Evolutionary conservation across 148 eudicot genomes (phyloP), one percentile per base, ranked within the genome.

Genomic region (Spergularia marina): DNA sequence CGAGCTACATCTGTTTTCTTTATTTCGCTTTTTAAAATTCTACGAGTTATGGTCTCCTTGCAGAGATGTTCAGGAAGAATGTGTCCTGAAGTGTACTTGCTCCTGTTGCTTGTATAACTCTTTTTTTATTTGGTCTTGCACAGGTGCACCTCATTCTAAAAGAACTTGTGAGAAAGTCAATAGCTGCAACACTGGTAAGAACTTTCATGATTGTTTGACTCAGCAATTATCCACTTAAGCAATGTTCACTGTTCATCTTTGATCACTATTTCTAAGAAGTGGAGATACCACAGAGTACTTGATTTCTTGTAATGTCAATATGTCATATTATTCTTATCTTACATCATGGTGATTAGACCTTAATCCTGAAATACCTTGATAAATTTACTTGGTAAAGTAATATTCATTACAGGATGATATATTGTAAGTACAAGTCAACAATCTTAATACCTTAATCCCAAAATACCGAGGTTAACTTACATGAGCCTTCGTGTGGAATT

Each of bases 101-200:
- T 30, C 3, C 36, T 6, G 12, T 40, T 18, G 36, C 8, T 56
- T 12, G 16, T 63, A 54, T 51, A 78, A 39, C 70, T 15, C 2
- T 0, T 1, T 57, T 15, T 12, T 49, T 17, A 23, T 54, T 74
- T 25, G 72, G 58, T 53, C 21, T 34, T 78, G 62, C 65, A 58
- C 88, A 95, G 98, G 98, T 92, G 67, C 97, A 92, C 82, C 83
- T 95, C 57, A 74, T 95, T 79, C 82, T 95, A 76, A 95, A 95
- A 80, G 97, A 95, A 82, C 96, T 95, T 65, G 98, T 92, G 82
- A 85, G 98, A 84, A 95, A 90, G 86, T 92, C 96, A 4, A 79
- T 95, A 76, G 90, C 86, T 59, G 92, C 81, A 76, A 92, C 97
- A 53, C 74, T 58, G 94, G 98, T 94, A 79, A 85, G 83, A 18